Conservation (phyloP, 345 rosid genomes). For the Geranium rotundifolium region DNA sequence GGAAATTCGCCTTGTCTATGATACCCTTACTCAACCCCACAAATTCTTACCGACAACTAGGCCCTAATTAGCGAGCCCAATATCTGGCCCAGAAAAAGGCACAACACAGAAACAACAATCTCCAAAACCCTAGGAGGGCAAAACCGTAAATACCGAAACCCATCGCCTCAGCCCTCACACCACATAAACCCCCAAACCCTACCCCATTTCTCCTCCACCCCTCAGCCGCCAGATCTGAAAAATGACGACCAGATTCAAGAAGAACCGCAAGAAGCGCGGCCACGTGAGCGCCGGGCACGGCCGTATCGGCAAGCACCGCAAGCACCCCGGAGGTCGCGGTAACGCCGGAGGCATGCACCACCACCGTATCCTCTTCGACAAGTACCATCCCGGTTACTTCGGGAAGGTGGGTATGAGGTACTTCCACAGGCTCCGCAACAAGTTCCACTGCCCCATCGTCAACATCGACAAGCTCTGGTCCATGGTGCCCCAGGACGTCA, state of each 20-base stretch:
- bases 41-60: no score
- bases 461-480: constrained; percentile 38
- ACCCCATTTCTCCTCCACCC: neutral
- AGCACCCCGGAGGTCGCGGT: constrained; percentile 41
- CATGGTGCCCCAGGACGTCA: no score
- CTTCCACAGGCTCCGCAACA: constrained; percentile 38
- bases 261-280: constrained; percentile 42
- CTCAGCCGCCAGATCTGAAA: neutral
- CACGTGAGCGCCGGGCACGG: constrained; percentile 42
- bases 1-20: no score
- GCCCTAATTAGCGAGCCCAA: no score
- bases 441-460: constrained; percentile 36
- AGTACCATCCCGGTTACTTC: constrained; percentile 39
- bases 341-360: constrained; percentile 46
- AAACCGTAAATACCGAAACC: neutral
- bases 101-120: no score
- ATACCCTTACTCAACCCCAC: no score
- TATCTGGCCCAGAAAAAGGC: no score
- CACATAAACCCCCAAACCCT: neutral
- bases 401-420: constrained; percentile 46
- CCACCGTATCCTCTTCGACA: constrained; percentile 41
- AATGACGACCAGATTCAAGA: constrained; percentile 39
- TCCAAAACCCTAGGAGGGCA: neutral
- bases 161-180: neutral
- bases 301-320: constrained; percentile 38